Conservation (phyloP, 495 filamentous ascomycete species). For the Neurospora sp. region DNA sequence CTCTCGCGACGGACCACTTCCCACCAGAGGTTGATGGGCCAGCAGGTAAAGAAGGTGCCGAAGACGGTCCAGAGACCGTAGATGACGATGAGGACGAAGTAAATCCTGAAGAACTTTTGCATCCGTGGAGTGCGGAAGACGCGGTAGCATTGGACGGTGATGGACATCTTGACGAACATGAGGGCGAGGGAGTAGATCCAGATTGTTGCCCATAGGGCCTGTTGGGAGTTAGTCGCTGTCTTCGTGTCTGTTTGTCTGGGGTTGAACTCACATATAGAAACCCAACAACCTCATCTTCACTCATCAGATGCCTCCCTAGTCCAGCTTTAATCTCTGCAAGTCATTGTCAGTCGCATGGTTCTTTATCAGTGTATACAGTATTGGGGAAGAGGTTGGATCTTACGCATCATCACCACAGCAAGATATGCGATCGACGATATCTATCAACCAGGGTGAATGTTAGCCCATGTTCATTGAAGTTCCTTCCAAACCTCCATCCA, state of each 20-base stretch:
- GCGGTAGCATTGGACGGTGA: constrained; percentile 21
- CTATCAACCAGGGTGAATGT: constrained; percentile 1
- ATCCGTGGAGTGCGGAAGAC: constrained; percentile 12
- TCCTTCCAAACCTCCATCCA: neutral
- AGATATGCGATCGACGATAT: constrained; percentile 9
- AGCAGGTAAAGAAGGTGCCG: constrained; percentile 31
- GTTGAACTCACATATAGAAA: constrained; percentile 11
- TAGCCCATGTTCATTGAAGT: neutral
- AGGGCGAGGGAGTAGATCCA: constrained; percentile 17
- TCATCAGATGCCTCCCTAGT: constrained; percentile 6
- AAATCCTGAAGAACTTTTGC: constrained; percentile 7
- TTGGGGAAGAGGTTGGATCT: neutral
- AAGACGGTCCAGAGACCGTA: constrained; percentile 17
- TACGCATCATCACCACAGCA: constrained; percentile 10
- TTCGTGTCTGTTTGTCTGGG: neutral
- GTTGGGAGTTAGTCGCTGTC: constrained; percentile 10
- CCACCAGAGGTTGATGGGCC: constrained; percentile 28
- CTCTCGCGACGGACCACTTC: neutral
- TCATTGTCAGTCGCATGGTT: neutral
- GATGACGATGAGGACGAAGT: constrained; percentile 9
- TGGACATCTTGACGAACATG: constrained; percentile 17
- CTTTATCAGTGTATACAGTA: too few species aligned
- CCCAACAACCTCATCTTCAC: constrained; percentile 25
- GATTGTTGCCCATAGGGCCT: constrained; percentile 19
- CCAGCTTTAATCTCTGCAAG: constrained; percentile 11